Percentiles rank a stretch among this genome's conserved stretches.
phyloP scores from a whole-genome alignment of 768 basidiomycete genomes.

The Psilocybe cyanescens region DNA sequence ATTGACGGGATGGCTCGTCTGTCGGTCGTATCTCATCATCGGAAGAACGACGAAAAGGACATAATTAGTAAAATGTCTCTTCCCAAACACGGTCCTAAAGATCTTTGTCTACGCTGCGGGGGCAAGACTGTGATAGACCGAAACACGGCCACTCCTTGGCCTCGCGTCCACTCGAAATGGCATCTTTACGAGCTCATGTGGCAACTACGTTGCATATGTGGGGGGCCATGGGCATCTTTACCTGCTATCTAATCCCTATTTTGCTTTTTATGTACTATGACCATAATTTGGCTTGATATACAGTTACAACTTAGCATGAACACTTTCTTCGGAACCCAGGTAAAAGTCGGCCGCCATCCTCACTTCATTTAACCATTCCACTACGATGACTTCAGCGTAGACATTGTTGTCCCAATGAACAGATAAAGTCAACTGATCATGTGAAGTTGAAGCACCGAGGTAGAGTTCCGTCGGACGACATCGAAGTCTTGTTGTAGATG shows the following conservation, averaged over 20 bases:
- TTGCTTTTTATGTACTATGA: neutral
- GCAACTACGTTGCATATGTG: conserved; percentile 68
- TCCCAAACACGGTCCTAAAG: conserved; percentile 36
- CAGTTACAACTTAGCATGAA: conserved; percentile 9
- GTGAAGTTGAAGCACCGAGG: conserved; percentile 41
- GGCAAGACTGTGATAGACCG: conserved; percentile 51
- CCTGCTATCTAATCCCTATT: conserved; percentile 1
- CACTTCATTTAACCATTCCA: conserved; percentile 54
- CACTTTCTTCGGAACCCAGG: conserved; percentile 22
- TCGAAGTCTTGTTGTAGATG: conserved; percentile 32
- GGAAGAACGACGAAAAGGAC: conserved; percentile 51
- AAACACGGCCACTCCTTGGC: conserved; percentile 20
- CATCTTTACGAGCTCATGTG: conserved; percentile 68
- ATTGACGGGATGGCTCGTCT: conserved; percentile 60
- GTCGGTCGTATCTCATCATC: conserved; percentile 33
- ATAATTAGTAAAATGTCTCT: conserved; percentile 67
- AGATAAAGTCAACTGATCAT: conserved; percentile 35
- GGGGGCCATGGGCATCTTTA: conserved; percentile 57
- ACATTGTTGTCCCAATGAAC: conserved; percentile 50
- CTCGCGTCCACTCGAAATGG: conserved; percentile 47
- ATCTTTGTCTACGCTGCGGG: conserved; percentile 67
- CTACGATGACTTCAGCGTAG: conserved; percentile 40
- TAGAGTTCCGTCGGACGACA: conserved; percentile 52
- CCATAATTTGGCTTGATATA: neutral
- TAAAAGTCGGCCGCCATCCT: conserved; percentile 34